Base-by-base conservation (phyloP, 306 rosid genomes). In the Begonia loranthoides region DNA sequence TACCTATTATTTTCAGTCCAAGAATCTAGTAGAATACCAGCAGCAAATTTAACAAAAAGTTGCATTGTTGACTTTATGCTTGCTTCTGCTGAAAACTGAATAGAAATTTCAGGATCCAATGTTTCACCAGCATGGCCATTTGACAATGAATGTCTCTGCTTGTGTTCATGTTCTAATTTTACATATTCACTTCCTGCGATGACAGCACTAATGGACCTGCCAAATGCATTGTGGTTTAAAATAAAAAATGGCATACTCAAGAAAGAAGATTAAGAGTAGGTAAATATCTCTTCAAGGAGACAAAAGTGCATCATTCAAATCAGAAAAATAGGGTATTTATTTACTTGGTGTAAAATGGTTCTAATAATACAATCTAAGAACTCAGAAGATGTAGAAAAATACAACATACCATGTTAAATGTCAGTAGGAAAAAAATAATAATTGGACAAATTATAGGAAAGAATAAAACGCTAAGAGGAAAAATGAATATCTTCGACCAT, bases 191-290 rank as follows among this genome's bases (percentile, higher is more conserved):
- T 82, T 72, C 95, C 95, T 4, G 92, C 87, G 61, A 85, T 67
- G 40, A 90, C 97, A 58, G 97, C 87, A 66, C 85, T 76, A 61
- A 90, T 78, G 65, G 94, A 90, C 81, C 97, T 90, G 94, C 76
- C 50, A 63, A 56, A 41, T 56, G 36, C 46, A 40, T 56, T 19
- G 60, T 49, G 52, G 36, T 40, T 14, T 6, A 21, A 17, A 24
- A 46, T 34, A 15, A 11, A 52, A 3, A 28, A 28, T n/a, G 36
- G 36, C 36, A 28, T 28, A 28, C 36, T 28, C 36, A 28, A 7
- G 36, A 5, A 28, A 28, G 9, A 28, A 28, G 9, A 28, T 4
- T 28, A 28, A 28, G 7, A 28, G 36, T 8, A 28, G 36, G 36
- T 28, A 28, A 8, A 24, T 1, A 24, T 24, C 34, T 4, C 34